Percentiles rank a stretch among this genome's conserved stretches.
Evolutionary conservation across 2,329 filamentous ascomycete genomes (phyloP).

Genomic region (Cercospora berteroae): DNA sequence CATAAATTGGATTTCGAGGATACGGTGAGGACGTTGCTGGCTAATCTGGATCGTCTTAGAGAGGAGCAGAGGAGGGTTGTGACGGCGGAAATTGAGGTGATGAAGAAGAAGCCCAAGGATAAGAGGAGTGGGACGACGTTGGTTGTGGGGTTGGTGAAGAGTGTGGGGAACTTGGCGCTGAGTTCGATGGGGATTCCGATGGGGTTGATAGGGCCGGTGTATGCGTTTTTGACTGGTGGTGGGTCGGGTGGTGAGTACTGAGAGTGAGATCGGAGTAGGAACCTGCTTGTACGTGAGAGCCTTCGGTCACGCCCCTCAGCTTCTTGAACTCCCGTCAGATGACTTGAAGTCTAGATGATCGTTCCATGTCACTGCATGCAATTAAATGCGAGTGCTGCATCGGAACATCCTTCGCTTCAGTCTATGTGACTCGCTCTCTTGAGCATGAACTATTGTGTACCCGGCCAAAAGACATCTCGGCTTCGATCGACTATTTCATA

Average conservation of each 20-base stretch:
- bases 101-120: conserved; percentile 5
- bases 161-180: not conserved
- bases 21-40: not conserved
- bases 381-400: too few species aligned
- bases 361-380: too few species aligned
- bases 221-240: not conserved
- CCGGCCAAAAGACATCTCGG: too few species aligned
- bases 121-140: not conserved
- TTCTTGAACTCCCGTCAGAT: too few species aligned
- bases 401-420: too few species aligned
- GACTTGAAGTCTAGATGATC: too few species aligned
- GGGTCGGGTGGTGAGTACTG: not conserved
- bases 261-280: not conserved
- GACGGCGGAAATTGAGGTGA: not conserved
- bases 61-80: not conserved
- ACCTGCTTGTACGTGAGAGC: too few species aligned
- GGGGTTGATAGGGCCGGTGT: not conserved
- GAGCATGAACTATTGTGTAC: too few species aligned
- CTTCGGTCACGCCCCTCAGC: too few species aligned
- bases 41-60: not conserved
- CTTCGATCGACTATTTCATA: too few species aligned
- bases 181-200: conserved; percentile 3
- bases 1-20: not conserved
- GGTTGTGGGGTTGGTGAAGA: not conserved
- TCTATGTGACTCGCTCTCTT: too few species aligned